Evolutionary conservation across 1,284 basidiomycete genomes (phyloP).

Genomic region (Xerocomus minutiporus): DNA sequence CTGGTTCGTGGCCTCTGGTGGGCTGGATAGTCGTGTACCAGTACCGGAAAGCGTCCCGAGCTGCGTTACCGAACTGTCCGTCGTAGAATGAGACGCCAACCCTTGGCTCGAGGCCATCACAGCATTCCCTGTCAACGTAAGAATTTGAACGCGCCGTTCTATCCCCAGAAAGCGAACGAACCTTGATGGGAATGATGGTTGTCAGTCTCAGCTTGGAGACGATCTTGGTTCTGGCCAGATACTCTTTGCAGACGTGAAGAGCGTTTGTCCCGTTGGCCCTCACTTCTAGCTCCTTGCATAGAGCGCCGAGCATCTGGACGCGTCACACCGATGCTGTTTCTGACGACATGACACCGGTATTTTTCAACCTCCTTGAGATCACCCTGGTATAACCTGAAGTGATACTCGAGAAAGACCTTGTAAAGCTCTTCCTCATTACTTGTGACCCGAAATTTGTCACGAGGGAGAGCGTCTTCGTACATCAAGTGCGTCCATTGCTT

Average conservation of each 20-base stretch:
- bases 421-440: slow-evolving; percentile 16
- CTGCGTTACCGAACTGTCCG: neutral
- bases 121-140: slow-evolving; percentile 2
- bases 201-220: neutral
- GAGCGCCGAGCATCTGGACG: neutral
- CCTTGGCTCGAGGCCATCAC: neutral
- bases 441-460: slow-evolving; percentile 9
- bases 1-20: neutral
- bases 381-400: slow-evolving; percentile 5
- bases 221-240: neutral
- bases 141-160: neutral
- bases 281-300: neutral
- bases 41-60: neutral
- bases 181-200: slow-evolving; percentile 7
- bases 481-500: slow-evolving; percentile 12
- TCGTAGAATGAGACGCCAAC: neutral
- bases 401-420: slow-evolving; percentile 21
- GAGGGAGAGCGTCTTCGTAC: slow-evolving; percentile 3
- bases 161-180: slow-evolving; percentile 3
- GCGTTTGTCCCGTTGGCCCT: neutral
- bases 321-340: slow-evolving; percentile 1
- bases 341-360: neutral
- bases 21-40: neutral
- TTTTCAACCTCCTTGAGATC: neutral
- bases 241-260: neutral